A percentile compares a stretch with the other conserved stretches of the same genome.
Conservation (phyloP, 768 basidiomycete species). For the Rhizopogon vinicolor region DNA sequence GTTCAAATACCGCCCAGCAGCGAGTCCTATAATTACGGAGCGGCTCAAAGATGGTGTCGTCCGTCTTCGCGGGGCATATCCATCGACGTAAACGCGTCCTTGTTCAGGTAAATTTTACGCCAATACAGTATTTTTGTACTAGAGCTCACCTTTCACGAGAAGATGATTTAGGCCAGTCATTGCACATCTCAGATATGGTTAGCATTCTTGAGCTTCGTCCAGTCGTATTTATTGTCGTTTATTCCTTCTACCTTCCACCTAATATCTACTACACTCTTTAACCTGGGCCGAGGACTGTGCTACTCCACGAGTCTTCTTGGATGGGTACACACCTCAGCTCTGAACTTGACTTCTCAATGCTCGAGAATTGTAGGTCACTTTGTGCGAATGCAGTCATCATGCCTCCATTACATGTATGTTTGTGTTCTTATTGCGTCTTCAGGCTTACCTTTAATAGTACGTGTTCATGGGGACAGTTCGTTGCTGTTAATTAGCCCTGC, state of each 20-base stretch:
- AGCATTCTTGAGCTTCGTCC: not conserved
- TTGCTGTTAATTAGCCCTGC: not conserved
- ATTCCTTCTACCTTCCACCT: not conserved
- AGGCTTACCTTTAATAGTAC: not conserved
- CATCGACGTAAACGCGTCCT: slow-evolving; percentile 12
- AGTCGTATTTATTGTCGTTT: not conserved
- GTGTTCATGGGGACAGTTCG: not conserved
- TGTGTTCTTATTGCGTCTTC: no score
- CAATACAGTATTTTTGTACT: not conserved
- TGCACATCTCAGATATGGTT: not conserved
- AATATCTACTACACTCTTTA: not conserved
- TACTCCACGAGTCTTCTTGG: no score
- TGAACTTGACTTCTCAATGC: not conserved
- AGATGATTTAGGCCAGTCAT: not conserved
- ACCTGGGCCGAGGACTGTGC: no score
- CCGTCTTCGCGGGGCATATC: slow-evolving; percentile 62
- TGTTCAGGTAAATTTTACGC: not conserved
- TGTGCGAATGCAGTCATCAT: no score
- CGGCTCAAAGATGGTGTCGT: slow-evolving; percentile 65
- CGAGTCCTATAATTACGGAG: slow-evolving; percentile 80
- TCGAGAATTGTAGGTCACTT: not conserved
- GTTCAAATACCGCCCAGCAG: slow-evolving; percentile 78
- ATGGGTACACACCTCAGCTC: not conserved
- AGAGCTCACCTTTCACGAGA: not conserved
- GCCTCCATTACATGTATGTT: not conserved